Evolutionary conservation across 208 protist genomes (phyloP).

Genomic region (Wallacemonas sp.): DNA sequence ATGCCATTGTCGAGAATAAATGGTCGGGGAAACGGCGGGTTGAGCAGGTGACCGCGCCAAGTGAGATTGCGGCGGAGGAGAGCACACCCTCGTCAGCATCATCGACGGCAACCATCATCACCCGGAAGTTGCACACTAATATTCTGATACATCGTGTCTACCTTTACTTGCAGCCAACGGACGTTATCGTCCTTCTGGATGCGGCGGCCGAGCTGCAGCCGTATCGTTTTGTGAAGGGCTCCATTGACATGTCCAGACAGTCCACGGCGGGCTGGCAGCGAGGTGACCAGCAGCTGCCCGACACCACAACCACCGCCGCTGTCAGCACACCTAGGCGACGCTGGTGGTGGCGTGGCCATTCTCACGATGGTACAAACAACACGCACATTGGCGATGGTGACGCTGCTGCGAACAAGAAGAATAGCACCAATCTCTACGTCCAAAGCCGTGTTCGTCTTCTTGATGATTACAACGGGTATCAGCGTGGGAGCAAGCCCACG

Average conservation of each 20-base stretch:
- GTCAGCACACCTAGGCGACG: not conserved
- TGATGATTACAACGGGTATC: slow-evolving; percentile 56
- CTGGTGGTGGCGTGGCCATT: not conserved
- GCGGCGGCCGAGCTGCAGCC: slow-evolving; percentile 34
- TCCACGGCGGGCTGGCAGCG: not conserved
- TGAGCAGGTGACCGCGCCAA: not conserved
- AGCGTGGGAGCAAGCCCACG: slow-evolving; percentile 44
- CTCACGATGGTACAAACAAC: no score
- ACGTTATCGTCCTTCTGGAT: slow-evolving; percentile 53
- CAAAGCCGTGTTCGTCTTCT: slow-evolving; percentile 37
- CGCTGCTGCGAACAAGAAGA: no score
- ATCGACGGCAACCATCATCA: no score
- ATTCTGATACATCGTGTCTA: slow-evolving; percentile 55
- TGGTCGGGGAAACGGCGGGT: slow-evolving; percentile 30
- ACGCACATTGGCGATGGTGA: no score
- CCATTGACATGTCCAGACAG: not conserved
- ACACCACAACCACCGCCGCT: not conserved
- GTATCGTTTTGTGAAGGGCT: slow-evolving; percentile 52
- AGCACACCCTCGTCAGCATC: no score
- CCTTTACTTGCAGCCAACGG: slow-evolving; percentile 57
- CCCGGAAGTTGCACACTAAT: slow-evolving; percentile 51
- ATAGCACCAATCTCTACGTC: slow-evolving; percentile 17
- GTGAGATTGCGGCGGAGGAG: not conserved
- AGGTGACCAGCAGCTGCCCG: slow-evolving; percentile 12
- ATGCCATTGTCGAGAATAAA: slow-evolving; percentile 62